Percentiles rank a stretch among this genome's conserved stretches.
Conservation (phyloP, 495 filamentous ascomycete species). For the Aspergillus avenaceus region DNA sequence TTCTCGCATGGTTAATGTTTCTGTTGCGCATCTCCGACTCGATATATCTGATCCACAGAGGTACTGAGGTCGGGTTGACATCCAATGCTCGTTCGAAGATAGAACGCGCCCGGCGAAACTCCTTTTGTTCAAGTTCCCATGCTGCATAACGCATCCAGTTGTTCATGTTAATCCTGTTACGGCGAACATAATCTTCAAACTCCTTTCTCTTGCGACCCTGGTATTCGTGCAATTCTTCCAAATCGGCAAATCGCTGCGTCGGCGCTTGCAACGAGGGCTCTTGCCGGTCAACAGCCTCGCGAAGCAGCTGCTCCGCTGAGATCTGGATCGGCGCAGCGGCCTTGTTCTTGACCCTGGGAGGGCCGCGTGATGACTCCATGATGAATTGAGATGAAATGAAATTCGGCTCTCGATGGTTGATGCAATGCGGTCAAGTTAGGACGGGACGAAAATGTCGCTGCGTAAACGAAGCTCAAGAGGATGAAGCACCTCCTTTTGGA, state of each 20-base stretch:
- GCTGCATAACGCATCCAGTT: conserved; percentile 98
- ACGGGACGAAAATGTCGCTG: background rate
- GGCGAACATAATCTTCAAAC: conserved; percentile 96
- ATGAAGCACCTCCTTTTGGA: background rate
- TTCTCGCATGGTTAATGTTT: conserved; percentile 97
- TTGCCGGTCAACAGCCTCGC: conserved; percentile 96
- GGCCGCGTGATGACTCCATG: conserved; percentile 93
- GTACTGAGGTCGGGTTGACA: conserved; percentile 79
- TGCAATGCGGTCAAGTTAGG: background rate
- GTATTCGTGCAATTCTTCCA: conserved; percentile 97
- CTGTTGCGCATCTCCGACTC: conserved; percentile 95
- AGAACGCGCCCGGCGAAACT: conserved; percentile 90
- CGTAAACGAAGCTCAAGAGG: background rate
- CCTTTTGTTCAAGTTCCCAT: conserved; percentile 98
- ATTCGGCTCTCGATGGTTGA: background rate
- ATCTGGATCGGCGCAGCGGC: conserved; percentile 85
- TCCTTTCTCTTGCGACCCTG: conserved; percentile 94
- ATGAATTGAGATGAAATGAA: conserved; percentile 7
- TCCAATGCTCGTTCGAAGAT: conserved; percentile 96
- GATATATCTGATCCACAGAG: conserved; percentile 83
- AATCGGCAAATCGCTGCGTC: conserved; percentile 90
- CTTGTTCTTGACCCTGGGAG: conserved; percentile 98
- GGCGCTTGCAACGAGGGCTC: conserved; percentile 83
- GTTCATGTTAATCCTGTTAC: conserved; percentile 92
- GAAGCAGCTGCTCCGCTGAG: conserved; percentile 93